These are phyloP conservation scores for Naumovozyma castellii DNA, from an alignment of 805 yeast genomes.

Conservation along the genomic window DNA sequence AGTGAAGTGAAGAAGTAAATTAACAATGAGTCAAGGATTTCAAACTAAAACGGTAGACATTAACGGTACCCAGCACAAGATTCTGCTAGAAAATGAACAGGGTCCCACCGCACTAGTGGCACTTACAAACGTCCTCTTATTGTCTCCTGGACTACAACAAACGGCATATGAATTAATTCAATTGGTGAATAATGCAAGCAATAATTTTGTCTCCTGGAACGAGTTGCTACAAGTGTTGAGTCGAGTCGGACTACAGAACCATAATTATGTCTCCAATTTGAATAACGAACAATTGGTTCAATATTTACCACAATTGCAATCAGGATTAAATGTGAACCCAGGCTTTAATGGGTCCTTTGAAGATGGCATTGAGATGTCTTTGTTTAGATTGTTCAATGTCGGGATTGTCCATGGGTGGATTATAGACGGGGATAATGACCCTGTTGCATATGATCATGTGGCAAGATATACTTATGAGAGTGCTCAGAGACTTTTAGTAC, in stretches of 20 bases:
- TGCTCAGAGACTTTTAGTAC: slow-evolving; percentile 48
- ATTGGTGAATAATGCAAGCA: slow-evolving; percentile 28
- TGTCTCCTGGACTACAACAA: slow-evolving; percentile 32
- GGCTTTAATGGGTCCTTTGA: slow-evolving; percentile 53
- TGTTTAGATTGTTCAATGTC: slow-evolving; percentile 52
- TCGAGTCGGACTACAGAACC: slow-evolving; percentile 33
- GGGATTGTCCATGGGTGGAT: slow-evolving; percentile 81
- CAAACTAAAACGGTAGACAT: slow-evolving; percentile 20
- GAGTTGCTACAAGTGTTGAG: slow-evolving; percentile 44
- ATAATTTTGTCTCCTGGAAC: slow-evolving; percentile 29
- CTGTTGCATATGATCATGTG: slow-evolving; percentile 30
- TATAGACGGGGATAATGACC: slow-evolving; percentile 34
- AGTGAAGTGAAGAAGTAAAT: neutral
- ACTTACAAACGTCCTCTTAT: slow-evolving; percentile 55
- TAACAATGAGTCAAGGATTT: slow-evolving; percentile 13
- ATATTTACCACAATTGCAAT: slow-evolving; percentile 51
- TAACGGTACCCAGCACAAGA: slow-evolving; percentile 35
- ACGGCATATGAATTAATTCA: slow-evolving; percentile 16
- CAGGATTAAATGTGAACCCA: slow-evolving; percentile 69
- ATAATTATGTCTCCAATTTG: slow-evolving; percentile 18
- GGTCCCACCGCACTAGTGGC: slow-evolving; percentile 89
- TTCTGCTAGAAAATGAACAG: slow-evolving; percentile 54
- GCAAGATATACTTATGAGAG: slow-evolving; percentile 45
- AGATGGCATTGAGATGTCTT: slow-evolving; percentile 41
- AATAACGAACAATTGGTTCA: slow-evolving; percentile 40